phyloP scores from a whole-genome alignment of 2,329 filamentous ascomycete genomes.

The Botrytis byssoidea region DNA sequence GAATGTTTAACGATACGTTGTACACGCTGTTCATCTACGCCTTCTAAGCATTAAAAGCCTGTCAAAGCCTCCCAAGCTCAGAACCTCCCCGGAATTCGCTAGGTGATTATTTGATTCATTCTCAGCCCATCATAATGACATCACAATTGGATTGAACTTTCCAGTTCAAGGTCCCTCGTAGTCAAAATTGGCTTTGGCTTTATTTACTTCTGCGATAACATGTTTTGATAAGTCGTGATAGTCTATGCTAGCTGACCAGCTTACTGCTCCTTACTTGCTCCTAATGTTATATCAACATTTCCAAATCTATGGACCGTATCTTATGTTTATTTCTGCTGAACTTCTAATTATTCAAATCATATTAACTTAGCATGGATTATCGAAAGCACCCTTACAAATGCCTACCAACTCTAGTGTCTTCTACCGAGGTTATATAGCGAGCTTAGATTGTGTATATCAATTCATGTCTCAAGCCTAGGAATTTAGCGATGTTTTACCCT shows the following conservation, averaged over 20 bases:
- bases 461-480: background rate
- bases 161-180: accelerated
- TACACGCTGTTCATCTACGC: background rate
- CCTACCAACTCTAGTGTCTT: background rate
- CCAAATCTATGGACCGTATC: too few species aligned
- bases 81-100: background rate
- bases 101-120: background rate
- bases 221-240: background rate
- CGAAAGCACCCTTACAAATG: accelerated
- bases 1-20: accelerated
- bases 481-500: background rate
- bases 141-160: background rate
- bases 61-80: background rate
- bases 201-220: background rate
- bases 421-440: background rate
- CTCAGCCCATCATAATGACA: too few species aligned
- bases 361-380: background rate
- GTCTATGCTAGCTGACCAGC: background rate
- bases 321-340: background rate
- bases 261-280: background rate
- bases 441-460: background rate
- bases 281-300: too few species aligned
- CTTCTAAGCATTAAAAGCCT: background rate
- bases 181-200: background rate
- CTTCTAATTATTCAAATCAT: background rate